These are phyloP conservation scores for Cerioporus squamosus DNA, from an alignment of 1,284 basidiomycete genomes.

Conservation along the genomic window DNA sequence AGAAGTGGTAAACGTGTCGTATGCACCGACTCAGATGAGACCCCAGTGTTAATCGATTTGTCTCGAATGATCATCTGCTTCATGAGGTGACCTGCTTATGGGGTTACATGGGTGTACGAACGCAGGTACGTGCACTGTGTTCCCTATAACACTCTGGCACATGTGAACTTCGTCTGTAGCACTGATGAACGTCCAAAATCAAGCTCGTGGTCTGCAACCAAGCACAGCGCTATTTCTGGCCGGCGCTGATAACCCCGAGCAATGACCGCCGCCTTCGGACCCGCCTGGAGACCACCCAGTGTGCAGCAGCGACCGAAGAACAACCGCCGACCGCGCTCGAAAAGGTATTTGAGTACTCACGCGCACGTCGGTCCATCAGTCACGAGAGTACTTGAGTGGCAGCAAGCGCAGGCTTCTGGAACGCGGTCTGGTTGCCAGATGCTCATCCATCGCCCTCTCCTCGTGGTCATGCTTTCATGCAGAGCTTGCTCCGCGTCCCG, in stretches of 20 bases:
- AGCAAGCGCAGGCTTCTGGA: conserved; percentile 5
- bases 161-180: too few relatives aligned
- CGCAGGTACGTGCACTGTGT: too few relatives aligned
- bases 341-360: background rate
- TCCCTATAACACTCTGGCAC: too few relatives aligned
- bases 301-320: conserved; percentile 7
- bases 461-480: background rate
- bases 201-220: too few relatives aligned
- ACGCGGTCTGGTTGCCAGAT: background rate
- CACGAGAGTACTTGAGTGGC: conserved; percentile 7
- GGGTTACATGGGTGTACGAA: too few relatives aligned
- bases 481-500: background rate
- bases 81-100: too few relatives aligned
- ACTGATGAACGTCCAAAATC: too few relatives aligned
- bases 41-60: too few relatives aligned
- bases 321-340: conserved; percentile 3
- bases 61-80: too few relatives aligned
- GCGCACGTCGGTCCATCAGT: background rate
- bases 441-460: background rate
- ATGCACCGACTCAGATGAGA: too few relatives aligned
- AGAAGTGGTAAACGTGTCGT: background rate
- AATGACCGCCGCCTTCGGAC: background rate
- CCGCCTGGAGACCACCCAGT: background rate
- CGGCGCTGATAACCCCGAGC: background rate
- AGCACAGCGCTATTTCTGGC: too few relatives aligned